Base-by-base conservation (phyloP, 2,329 filamentous ascomycete species). In the Lachnellula cervina region DNA sequence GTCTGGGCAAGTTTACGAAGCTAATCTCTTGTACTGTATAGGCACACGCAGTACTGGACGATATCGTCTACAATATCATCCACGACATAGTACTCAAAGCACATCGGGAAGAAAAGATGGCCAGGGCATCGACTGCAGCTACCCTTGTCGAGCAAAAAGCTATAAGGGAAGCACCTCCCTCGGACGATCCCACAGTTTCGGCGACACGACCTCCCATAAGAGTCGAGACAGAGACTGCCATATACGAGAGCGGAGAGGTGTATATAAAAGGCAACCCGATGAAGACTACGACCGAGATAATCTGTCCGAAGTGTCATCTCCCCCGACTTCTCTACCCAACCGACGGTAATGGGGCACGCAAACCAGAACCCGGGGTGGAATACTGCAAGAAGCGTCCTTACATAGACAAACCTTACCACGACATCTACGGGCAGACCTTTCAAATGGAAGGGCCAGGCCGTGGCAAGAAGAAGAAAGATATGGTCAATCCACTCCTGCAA, bases 381-480 rank as follows among this genome's bases (percentile, higher is more conserved):
- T 92, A 91, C 76, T 93, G 89, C 79, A 89, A 89, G 72, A 84
- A 85, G 62, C 84, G 87, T 58, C 88, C 88, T 0, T 92, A 87
- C 76, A 88, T 90, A 58, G 83, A 89, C 63, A 86, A 88, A 69
- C 78, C 83, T 2, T 87, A 87, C 58, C 88, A 85, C 73, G 88
- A 93, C 71, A 89, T 92, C 61, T 91, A 91, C 71, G 88, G 87
- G 50, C 89, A 91, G 71, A 89, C 87, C 28, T 92, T 89, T 80
- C 85, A 89, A 14, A 84, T 84, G 17, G 86, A 87, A 21, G 84
- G 84, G 14, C 80, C 87, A 58, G 88, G 87, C 58, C 87, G 88
- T 74, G 89, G 88, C 74, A 89, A 88, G 75, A 89, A 88, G 76
- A 90, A 87, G 80, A 90, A 89, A 77, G 87, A 86, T 69, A 84